phyloP scores from a whole-genome alignment of 441 rosid genomes.

The Populus tomentosa region DNA sequence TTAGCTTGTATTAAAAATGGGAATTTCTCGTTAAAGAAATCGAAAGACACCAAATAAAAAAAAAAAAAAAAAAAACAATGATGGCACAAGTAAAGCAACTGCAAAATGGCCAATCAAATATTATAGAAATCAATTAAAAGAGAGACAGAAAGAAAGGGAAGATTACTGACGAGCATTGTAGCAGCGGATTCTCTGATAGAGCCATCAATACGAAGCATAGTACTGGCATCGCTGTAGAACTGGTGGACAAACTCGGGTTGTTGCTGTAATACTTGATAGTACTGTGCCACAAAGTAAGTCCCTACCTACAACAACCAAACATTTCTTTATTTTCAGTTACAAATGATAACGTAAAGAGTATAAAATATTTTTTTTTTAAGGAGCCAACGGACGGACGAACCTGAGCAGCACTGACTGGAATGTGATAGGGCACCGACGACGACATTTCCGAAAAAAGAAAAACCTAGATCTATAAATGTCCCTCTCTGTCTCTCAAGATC shows the following conservation, averaged over 20 bases:
- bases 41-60: too few relatives aligned
- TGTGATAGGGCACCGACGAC: conserved; percentile 37
- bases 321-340: neutral
- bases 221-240: conserved; percentile 77
- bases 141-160: neutral
- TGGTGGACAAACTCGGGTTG: conserved; percentile 74
- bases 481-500: conserved; percentile 27
- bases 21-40: too few relatives aligned
- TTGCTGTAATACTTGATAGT: conserved; percentile 71
- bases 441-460: conserved; percentile 37
- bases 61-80: too few relatives aligned
- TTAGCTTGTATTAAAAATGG: too few relatives aligned
- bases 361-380: neutral
- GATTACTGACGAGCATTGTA: conserved; percentile 52
- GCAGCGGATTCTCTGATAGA: conserved; percentile 50
- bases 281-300: conserved; percentile 80
- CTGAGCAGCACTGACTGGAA: conserved; percentile 62
- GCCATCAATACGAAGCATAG: conserved; percentile 81
- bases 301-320: conserved; percentile 54
- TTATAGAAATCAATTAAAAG: neutral
- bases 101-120: too few relatives aligned
- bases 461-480: conserved; percentile 25
- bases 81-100: too few relatives aligned
- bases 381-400: conserved; percentile 16
- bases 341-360: neutral